Evolutionary conservation across 2,329 filamentous ascomycete species (phyloP), one percentile per base, ranked within the genome.

Genomic region (Botrytis aclada): DNA sequence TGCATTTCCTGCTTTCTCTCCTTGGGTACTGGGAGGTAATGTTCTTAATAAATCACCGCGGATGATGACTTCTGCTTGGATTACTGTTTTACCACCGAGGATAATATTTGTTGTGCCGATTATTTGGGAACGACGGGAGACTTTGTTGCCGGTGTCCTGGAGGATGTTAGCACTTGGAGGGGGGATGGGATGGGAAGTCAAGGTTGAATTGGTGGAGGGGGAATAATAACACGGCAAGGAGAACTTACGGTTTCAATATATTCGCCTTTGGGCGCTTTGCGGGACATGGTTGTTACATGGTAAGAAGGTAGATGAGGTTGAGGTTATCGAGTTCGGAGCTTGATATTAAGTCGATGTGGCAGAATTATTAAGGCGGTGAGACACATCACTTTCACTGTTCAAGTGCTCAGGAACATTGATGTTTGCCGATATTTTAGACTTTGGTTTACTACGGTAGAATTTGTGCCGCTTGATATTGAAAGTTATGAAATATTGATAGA

Each of bases 101-200:
- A 97, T 97, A 83, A 99, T 98, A 84, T 98, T 97, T 78, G 97
- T 94, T 34, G 95, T 98, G 79, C 96, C 96, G 80, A 97, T 93
- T 78, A 99, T 93, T 81, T 92, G 91, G 75, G 94, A 93, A 78
- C 94, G 94, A 77, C 96, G 93, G 56, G 95, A 95, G 79, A 99
- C 96, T 85, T 98, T 98, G 88, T 99, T 99, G 77, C 96, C 96
- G 4, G 95, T 97, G 84, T 98, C 95, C 95, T 97, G 77, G 29
- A 60, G 39, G 51, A 32, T 43, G 69, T 75, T 32, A 75, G 73
- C 65, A 39, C n/a, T 45, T 54, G 32, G 65, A 72, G 54, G 56
- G 66, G 4, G 41, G 18, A 29, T 14, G 16, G 8, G 18, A 25
- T 9, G 2, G 29, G 51, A 29, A 56, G 14, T 56, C n/a, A 25